Percentiles rank a stretch among this genome's conserved stretches.
These are phyloP conservation scores for Ricinus communis DNA, from an alignment of 345 rosid genomes.

Conservation along the genomic window DNA sequence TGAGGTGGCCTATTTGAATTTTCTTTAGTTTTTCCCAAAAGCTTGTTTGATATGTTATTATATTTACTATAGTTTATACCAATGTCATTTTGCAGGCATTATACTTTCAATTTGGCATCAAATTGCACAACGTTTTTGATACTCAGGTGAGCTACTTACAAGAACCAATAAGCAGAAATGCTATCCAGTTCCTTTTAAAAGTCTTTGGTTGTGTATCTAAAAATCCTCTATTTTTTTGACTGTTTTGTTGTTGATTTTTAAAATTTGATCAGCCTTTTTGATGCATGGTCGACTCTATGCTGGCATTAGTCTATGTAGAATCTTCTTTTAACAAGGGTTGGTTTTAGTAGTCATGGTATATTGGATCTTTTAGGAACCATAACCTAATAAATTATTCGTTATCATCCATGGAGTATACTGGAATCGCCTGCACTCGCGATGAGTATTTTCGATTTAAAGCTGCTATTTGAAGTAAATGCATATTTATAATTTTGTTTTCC, in stretches of 20 bases:
- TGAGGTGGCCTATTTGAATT: constrained; percentile 66
- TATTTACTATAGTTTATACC: not conserved
- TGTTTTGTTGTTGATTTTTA: not conserved
- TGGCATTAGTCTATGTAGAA: not conserved
- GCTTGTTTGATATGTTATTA: constrained; percentile 5
- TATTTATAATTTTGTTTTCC: not conserved
- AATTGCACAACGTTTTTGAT: constrained; percentile 77
- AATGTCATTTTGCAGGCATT: constrained; percentile 58
- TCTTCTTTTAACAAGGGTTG: not conserved
- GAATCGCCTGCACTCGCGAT: not conserved
- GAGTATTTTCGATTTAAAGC: not conserved
- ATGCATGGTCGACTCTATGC: not conserved
- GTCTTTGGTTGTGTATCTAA: too few species aligned
- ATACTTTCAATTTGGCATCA: constrained; percentile 88
- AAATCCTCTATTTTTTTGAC: too few species aligned
- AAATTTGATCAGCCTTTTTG: not conserved
- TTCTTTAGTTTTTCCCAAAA: constrained; percentile 24
- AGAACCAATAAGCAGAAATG: constrained; percentile 10
- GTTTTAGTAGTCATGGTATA: not conserved
- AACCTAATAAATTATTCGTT: not conserved
- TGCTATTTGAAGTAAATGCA: not conserved
- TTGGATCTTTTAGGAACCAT: not conserved
- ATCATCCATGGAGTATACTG: not conserved
- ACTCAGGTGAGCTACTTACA: constrained; percentile 62
- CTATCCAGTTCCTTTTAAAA: not conserved